Evolutionary conservation across 768 basidiomycete species (phyloP), one percentile per base, ranked within the genome.

Genomic region (Mycena galericulata): DNA sequence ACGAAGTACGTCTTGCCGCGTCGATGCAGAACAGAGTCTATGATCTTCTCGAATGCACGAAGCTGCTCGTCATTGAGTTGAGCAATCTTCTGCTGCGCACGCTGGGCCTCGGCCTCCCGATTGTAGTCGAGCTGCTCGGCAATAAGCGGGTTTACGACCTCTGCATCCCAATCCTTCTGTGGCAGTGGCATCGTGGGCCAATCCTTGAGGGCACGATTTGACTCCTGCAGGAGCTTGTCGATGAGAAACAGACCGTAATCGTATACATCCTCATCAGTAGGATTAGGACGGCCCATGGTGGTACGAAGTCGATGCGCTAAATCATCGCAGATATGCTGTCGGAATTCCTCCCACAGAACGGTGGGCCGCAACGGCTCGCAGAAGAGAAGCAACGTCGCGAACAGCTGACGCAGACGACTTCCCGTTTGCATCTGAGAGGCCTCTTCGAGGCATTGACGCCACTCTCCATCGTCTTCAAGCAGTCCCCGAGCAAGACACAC

Each of bases 401-500:
- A 88, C 0, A 87, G 77, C 6, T 69, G 53, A 0, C 79, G 72
- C 0, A 87, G 73, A 8, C 74, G 74, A 11, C 9, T 11, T 0
- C 85, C 85, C 22, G 78, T 82, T 29, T 78, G 75, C 72, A 87
- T 84, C 1, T 62, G 40, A 20, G 75, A 62, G 38, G 83, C 85
- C 18, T 88, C 84, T n/a, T 72, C 9, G 0, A 86, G 67, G 62
- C 84, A 86, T 3, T 72, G 66, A 0, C 72, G 12, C 84, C 84
- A 88, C 67, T 88, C 86, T 0, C 74, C 71, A 73, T 88, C 83
- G 77, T 87, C 82, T 20, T 86, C 77, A 0, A 88, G 74, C 0
- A 88, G 77, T 0, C 84, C 85, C 2, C 65, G 60, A 20, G 81
- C 81, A n/a, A 78, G 30, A 60, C 85, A 88, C 2, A 85, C 85